Conservation (phyloP, 2,329 filamentous ascomycete genomes). For the Clathrospora elynae region DNA sequence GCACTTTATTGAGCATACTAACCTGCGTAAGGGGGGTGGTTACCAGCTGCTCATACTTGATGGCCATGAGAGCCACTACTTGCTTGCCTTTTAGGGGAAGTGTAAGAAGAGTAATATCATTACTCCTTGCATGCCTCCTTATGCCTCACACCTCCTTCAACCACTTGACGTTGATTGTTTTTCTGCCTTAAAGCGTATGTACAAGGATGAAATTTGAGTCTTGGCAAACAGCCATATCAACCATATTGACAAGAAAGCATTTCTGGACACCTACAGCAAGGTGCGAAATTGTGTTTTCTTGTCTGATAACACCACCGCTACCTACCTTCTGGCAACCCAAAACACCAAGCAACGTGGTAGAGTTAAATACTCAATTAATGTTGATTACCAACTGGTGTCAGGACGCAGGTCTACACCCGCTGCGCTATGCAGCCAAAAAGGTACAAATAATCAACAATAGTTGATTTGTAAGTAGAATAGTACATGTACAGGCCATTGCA, state of each 20-base stretch:
- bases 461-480: too few species aligned
- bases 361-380: too few species aligned
- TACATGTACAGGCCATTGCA: too few species aligned
- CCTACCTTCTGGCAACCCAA: too few species aligned
- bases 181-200: slow-evolving; percentile 47
- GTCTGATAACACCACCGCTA: not conserved
- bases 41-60: slow-evolving; percentile 17
- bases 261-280: not conserved
- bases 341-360: too few species aligned
- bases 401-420: too few species aligned
- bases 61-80: slow-evolving; percentile 15
- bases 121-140: slow-evolving; percentile 1
- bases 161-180: too few species aligned
- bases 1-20: slow-evolving; percentile 1
- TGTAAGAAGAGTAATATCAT: slow-evolving; percentile 4
- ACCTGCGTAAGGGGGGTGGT: slow-evolving; percentile 3
- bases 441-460: too few species aligned
- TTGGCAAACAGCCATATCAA: not conserved
- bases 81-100: not conserved
- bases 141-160: slow-evolving; percentile 33
- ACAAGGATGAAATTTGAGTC: slow-evolving; percentile 15
- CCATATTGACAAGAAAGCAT: not conserved
- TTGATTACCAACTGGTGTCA: too few species aligned
- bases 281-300: not conserved
- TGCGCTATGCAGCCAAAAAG: too few species aligned